Evolutionary conservation across 768 basidiomycete species (phyloP), one percentile per base, ranked within the genome.

Genomic region (Lactarius pseudohatsudake): DNA sequence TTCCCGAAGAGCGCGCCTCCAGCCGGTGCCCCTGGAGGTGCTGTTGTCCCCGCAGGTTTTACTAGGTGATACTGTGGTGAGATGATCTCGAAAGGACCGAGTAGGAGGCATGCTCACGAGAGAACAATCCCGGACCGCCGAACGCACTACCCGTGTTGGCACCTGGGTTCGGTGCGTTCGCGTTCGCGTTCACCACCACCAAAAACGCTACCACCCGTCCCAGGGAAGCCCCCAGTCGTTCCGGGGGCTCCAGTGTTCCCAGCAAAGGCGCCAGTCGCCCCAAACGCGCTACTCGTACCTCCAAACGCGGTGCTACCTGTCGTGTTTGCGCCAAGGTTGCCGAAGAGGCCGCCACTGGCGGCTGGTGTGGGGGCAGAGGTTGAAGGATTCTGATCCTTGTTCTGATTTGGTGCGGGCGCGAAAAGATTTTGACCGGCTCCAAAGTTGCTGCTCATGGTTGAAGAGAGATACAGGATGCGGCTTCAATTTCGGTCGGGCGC

Each of bases 361-460:
- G 71, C 61, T 54, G 66, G 66, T 10, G 61, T 43, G 8, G 50
- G n/a, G 15, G 56, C 66, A 18, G 66, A 18, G 4, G 13, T 45
- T 13, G 68, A 13, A n/a, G 50, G 61, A 13, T 64, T 67, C 40
- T 72, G 65, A 38, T 57, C 61, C 57, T 67, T 67, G 22, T 64
- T 69, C 36, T 67, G 70, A 34, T 64, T 71, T 20, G 67, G 30
- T 34, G 69, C 1, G 11, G 36, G 2, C 40, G 41, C 61, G 54
- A 69, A 68, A 18, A 59, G 13, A 18, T 61, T 20, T 66, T 66
- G 64, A 22, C 58, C 58, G 18, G 67, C 4, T 65, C 62, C 62
- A 30, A 63, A 59, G 50, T 54, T 64, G 71, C 62, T 64, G 71
- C 62, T 70, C 71, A 63, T 70, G 69, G 56, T 58, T 28, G 47